Conservation (phyloP, 306 rosid genomes). For the Malus asiatica region DNA sequence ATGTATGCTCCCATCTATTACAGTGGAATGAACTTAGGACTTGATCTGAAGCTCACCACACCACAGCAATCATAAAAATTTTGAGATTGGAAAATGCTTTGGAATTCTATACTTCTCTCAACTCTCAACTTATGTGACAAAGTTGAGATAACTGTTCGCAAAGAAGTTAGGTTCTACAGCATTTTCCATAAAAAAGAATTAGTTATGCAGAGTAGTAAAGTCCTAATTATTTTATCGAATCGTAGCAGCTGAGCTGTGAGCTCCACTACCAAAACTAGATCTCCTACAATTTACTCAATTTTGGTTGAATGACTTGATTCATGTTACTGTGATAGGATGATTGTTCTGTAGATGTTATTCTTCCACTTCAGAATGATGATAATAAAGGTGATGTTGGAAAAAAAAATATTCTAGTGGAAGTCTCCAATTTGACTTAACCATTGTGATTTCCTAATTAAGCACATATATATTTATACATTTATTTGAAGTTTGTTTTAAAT, state of each 20-base stretch:
- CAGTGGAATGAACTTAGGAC: constrained; percentile 82
- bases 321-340: neutral
- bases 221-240: no score
- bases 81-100: neutral
- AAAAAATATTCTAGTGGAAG: no score
- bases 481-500: neutral
- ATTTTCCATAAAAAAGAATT: neutral
- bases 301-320: neutral
- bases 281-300: neutral
- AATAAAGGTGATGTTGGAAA: neutral
- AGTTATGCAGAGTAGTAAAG: neutral
- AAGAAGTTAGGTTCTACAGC: neutral
- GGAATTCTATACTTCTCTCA: neutral
- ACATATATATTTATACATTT: neutral
- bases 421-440: neutral
- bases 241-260: neutral
- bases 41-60: constrained; percentile 43
- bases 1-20: constrained; percentile 94
- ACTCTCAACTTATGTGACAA: neutral
- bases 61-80: constrained; percentile 29
- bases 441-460: neutral
- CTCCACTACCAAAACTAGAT: neutral
- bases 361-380: neutral
- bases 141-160: neutral
- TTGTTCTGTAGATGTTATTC: neutral